Evolutionary conservation across 352 stramenopile genomes (phyloP).

Genomic region (Globisporangium emineosum): DNA sequence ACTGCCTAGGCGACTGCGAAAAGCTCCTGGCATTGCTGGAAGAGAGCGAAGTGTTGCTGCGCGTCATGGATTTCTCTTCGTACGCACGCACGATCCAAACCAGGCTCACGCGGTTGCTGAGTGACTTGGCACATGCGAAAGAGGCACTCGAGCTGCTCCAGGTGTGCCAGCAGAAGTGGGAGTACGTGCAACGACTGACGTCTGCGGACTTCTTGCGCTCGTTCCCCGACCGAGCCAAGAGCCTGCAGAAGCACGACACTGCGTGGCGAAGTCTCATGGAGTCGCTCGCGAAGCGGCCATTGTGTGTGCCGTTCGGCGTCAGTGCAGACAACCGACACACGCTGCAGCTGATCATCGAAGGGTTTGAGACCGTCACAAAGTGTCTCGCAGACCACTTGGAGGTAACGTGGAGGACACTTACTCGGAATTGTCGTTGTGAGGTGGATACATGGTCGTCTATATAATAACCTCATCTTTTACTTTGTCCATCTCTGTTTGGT

Average conservation of each 20-base stretch:
- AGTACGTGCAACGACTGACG: conserved; percentile 56
- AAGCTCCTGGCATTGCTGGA: conserved; percentile 60
- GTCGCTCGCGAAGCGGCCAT: conserved; percentile 37
- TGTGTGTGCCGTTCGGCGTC: conserved; percentile 55
- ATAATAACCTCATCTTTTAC: background rate
- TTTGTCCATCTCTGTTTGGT: background rate
- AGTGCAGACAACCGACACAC: conserved; percentile 42
- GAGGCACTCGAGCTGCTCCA: conserved; percentile 52
- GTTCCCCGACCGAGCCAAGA: conserved; percentile 58
- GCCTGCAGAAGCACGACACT: conserved; percentile 47
- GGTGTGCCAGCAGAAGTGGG: conserved; percentile 63
- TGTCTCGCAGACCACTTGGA: conserved; percentile 56
- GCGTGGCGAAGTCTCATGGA: conserved; percentile 53
- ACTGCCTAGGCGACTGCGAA: conserved; percentile 51
- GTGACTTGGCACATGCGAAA: conserved; percentile 45
- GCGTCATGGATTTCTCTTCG: conserved; percentile 69
- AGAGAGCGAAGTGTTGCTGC: conserved; percentile 68
- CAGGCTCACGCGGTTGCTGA: conserved; percentile 40
- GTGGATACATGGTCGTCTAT: no score
- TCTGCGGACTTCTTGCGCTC: conserved; percentile 58
- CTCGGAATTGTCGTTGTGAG: no score
- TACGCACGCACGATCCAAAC: conserved; percentile 57
- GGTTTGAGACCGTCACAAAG: conserved; percentile 50
- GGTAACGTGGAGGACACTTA: conserved; percentile 17
- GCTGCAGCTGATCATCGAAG: conserved; percentile 39